A percentile compares a stretch with the other conserved stretches of the same genome.
Evolutionary conservation across 2,329 filamentous ascomycete species (phyloP).

Genomic region (Cladobotryum protrusum): DNA sequence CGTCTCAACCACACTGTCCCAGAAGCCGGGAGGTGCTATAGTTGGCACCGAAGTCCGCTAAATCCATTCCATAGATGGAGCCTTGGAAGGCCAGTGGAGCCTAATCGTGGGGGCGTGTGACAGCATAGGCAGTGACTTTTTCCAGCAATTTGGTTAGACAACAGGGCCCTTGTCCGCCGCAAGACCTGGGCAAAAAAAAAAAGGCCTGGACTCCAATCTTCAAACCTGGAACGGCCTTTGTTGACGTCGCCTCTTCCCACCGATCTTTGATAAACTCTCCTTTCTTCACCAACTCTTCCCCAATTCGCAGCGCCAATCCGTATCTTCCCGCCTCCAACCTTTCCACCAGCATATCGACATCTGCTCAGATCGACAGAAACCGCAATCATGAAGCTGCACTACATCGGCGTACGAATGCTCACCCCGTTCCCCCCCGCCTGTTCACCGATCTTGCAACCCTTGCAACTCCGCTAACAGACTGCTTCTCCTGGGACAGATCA

Average conservation of each 20-base stretch:
- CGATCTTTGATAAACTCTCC: not conserved
- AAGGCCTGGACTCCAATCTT: not conserved
- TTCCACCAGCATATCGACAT: not conserved
- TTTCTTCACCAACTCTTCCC: not conserved
- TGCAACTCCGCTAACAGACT: not conserved
- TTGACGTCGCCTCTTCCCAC: not conserved
- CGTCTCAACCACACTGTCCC: not conserved
- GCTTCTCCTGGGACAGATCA: slow-evolving; percentile 51
- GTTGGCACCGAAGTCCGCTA: not conserved
- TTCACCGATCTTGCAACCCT: not conserved
- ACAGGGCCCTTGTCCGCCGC: not conserved
- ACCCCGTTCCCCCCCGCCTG: slow-evolving; percentile 9
- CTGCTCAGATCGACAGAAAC: not conserved
- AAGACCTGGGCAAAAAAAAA: too few species aligned
- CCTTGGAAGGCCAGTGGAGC: not conserved
- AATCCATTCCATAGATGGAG: too few species aligned
- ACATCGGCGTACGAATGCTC: slow-evolving; percentile 66
- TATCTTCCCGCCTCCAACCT: not conserved
- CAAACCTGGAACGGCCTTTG: not conserved
- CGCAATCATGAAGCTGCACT: slow-evolving; percentile 73
- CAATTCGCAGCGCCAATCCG: not conserved
- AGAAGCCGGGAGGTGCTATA: not conserved
- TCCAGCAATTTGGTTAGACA: too few species aligned
- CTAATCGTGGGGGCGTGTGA: slow-evolving; percentile 6
- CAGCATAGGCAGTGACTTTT: too few species aligned